Base-by-base conservation (phyloP, 1,284 basidiomycete genomes). In the Rhizopogon parksii region DNA sequence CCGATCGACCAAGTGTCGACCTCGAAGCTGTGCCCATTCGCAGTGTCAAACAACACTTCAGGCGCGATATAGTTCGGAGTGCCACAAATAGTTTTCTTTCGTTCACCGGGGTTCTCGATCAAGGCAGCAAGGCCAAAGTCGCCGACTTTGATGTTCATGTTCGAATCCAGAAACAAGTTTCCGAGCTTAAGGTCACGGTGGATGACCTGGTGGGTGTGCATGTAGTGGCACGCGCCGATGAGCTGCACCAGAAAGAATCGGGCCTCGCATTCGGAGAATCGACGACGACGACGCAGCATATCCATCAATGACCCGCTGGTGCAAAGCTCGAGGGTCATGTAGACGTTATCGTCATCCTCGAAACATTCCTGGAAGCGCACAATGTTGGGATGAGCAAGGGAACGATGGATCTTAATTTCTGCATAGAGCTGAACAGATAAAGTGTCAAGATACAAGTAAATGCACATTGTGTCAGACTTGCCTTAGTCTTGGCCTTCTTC, bases 41-140 rank as follows among this genome's bases (percentile, higher is more conserved):
- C 91, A 39, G 89, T 91, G 67, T 97, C 94, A 67, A 97, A 98
- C 54, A 99, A 73, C 32, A 99, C 94, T 67, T 99, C 95, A 0
- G 95, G 96, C 0, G 96, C 96, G 59, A 99, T 98, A 68, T 99
- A 98, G 68, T 99, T 98, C 1, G 95, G 96, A 1, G 95, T 99
- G 5, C 95, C 96, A 61, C 95, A 98, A 46, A 98, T 95, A 0
- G 95, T 99, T 82, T 96, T 97, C 77, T 98, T 97, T 59, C 95
- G 75, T 68, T 99, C 96, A 1, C 95, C 95, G 8, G 90, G 90
- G 66, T 85, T 94, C 70, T 98, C 95, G 50, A 99, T 95, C 51
- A 99, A 78, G 1, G 96, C 95, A 0, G 96, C 95, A 17, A 99
- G 77, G 8, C 96, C 95, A 71, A 99, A 97, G 72, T 99, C 95